Evolutionary conservation across 73 alveolate genomes (phyloP).

Genomic region (Paramecium biaurelia): DNA sequence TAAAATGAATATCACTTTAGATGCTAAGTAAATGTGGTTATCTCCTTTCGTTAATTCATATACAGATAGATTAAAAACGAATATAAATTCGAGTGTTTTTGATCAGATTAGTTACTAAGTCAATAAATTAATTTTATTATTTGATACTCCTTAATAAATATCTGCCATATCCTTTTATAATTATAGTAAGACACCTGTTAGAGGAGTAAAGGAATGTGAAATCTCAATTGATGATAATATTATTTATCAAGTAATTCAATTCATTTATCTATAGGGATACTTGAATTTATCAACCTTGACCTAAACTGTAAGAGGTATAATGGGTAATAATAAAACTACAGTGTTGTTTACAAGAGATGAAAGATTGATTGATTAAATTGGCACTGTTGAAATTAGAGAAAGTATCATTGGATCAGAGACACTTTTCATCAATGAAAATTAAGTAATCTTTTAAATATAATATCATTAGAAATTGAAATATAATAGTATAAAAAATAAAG

Average conservation of each 20-base stretch:
- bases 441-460: background rate
- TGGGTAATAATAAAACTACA: constrained; percentile 40
- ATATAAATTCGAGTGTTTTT: constrained; percentile 25
- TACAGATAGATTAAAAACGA: constrained; percentile 49
- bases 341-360: constrained; percentile 23
- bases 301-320: background rate
- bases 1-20: constrained; percentile 72
- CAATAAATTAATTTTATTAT: constrained; percentile 65
- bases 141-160: constrained; percentile 75
- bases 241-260: constrained; percentile 67
- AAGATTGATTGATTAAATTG: background rate
- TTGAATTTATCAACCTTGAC: constrained; percentile 28
- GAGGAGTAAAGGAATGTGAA: constrained; percentile 89
- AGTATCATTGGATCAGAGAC: constrained; percentile 26
- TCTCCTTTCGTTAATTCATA: constrained; percentile 81
- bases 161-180: constrained; percentile 77
- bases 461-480: background rate
- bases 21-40: constrained; percentile 85
- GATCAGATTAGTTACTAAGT: constrained; percentile 24
- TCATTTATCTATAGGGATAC: background rate
- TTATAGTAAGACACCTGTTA: constrained; percentile 77
- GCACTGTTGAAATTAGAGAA: background rate
- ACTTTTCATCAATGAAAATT: background rate
- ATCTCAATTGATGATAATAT: constrained; percentile 77
- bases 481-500: background rate